These are phyloP conservation scores for Tulasnella sp. DNA, from an alignment of 768 basidiomycete genomes.

Conservation along the genomic window DNA sequence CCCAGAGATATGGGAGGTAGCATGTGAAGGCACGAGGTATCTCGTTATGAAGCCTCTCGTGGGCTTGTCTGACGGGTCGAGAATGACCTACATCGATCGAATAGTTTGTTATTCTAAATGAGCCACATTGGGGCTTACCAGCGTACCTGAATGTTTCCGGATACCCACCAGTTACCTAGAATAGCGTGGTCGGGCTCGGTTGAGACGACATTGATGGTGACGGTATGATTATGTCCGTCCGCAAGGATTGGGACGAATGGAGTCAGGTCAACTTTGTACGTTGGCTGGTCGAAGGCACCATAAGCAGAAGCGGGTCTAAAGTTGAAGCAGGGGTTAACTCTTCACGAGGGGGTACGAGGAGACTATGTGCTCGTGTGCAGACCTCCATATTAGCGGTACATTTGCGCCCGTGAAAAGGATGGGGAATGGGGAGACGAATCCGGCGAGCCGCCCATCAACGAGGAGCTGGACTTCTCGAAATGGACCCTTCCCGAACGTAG, in stretches of 20 bases:
- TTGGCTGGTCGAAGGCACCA: conserved; percentile 71
- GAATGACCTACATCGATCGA: background rate
- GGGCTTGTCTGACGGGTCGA: background rate
- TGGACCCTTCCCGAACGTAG: conserved; percentile 49
- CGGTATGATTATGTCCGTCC: conserved; percentile 63
- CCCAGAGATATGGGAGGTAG: background rate
- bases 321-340: background rate
- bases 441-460: conserved; percentile 54
- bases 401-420: conserved; percentile 69
- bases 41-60: background rate
- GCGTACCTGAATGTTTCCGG: conserved; percentile 50
- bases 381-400: conserved; percentile 67
- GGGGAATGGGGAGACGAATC: conserved; percentile 54
- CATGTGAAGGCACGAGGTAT: background rate
- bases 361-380: conserved; percentile 14
- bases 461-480: conserved; percentile 61
- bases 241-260: conserved; percentile 68
- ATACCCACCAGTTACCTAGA: conserved; percentile 59
- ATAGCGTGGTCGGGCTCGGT: conserved; percentile 62
- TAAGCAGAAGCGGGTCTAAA: conserved; percentile 70
- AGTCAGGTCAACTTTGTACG: conserved; percentile 72
- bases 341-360: background rate
- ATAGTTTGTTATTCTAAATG: background rate
- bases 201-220: conserved; percentile 69
- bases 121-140: background rate